phyloP scores from a whole-genome alignment of 306 rosid species.

The Begonia peltatifolia region DNA sequence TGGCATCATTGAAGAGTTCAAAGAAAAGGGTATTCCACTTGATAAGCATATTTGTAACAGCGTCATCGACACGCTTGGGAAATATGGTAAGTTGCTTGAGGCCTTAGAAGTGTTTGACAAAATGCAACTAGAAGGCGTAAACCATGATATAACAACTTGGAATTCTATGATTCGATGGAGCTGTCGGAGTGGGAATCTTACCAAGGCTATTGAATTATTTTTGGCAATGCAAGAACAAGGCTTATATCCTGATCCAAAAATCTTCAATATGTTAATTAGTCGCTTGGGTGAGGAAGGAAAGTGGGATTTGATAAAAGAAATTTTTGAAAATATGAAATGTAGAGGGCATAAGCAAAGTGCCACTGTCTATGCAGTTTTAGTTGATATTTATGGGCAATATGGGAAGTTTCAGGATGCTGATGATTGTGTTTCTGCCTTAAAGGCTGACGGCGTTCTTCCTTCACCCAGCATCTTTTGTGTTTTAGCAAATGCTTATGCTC shows the following conservation, averaged over 20 bases:
- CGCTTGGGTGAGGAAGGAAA: constrained; percentile 65
- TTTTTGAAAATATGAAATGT: constrained; percentile 42
- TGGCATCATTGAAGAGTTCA: constrained; percentile 47
- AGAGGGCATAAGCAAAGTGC: constrained; percentile 36
- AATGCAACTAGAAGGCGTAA: constrained; percentile 33
- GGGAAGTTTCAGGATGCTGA: constrained; percentile 48
- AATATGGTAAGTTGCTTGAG: constrained; percentile 48
- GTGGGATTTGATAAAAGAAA: constrained; percentile 46
- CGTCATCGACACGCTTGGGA: constrained; percentile 55
- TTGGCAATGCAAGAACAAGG: constrained; percentile 59
- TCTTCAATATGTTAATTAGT: constrained; percentile 50
- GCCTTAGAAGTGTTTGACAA: constrained; percentile 50
- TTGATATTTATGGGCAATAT: constrained; percentile 67
- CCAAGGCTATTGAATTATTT: constrained; percentile 39
- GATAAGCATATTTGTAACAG: constrained; percentile 52
- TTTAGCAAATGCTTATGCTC: constrained; percentile 71
- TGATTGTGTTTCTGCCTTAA: constrained; percentile 46
- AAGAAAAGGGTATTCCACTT: constrained; percentile 34
- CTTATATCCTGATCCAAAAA: constrained; percentile 71
- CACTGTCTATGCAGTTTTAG: constrained; percentile 45
- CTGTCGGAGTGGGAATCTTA: constrained; percentile 41
- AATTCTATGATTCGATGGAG: constrained; percentile 62
- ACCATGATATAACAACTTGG: constrained; percentile 58
- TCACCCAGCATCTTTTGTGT: constrained; percentile 46
- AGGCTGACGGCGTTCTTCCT: constrained; percentile 39